Base-by-base conservation (phyloP, 2,329 filamentous ascomycete species). In the Neoscytalidium dimidiatum region DNA sequence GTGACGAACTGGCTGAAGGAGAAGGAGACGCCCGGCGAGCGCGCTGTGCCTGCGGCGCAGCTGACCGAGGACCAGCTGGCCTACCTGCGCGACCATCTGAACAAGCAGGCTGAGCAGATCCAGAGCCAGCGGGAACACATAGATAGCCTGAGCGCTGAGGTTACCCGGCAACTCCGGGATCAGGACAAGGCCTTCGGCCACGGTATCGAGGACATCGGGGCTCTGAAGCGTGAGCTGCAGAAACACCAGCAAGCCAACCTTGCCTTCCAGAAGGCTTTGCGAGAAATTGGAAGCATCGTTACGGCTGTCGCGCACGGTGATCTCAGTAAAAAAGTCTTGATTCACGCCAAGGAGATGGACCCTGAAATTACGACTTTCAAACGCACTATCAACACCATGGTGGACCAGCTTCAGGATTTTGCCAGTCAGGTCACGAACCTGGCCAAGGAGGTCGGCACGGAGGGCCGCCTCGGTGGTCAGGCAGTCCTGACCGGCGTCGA, bases 211-310 rank as follows among this genome's bases (percentile, higher is more conserved):
- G 93, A 95, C 71, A 94, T 98, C 68, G 90, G 92, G 62, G 89
- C 92, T 38, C 84, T 98, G 44, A 94, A 98, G 81, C 88, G 94
- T 66, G 95, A 99, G 79, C 84, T 99, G 66, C 93, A 91, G 83
- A 98, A 98, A 80, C 94, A 97, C 75, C 94, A 97, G 77, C 95
- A 97, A 80, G 95, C 96, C 75, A 99, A 99, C 79, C 89, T 97
- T 79, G 96, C 95, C 71, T 99, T 98, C 85, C 94, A 98, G 77
- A 98, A 98, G 79, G 95, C 95, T 11, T 82, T 99, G 35, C 88
- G 94, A 69, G 95, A 99, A 78, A 98, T 99, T 70, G 95, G 95
- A 71, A 95, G 94, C 75, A 98, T 99, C 71, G 92, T 98, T 73
- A 97, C 95, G 23, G 94, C 94, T 68, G 95, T 98, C 70, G 95